A percentile compares a stretch with the other conserved stretches of the same genome.
Conservation (phyloP, 1,139 yeast genomes). For the Candida sojae region DNA sequence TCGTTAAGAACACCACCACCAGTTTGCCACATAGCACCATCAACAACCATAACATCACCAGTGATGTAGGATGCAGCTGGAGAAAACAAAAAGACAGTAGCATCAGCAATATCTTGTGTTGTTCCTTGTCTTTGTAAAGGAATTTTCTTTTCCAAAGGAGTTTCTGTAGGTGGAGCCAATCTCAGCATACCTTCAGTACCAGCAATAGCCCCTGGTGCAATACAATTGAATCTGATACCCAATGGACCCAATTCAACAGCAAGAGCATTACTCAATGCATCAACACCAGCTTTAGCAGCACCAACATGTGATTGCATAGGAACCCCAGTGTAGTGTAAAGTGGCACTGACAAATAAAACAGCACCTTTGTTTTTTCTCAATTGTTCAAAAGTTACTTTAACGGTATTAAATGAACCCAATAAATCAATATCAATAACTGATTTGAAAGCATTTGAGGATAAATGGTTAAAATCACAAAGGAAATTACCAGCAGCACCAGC, state of each 20-base stretch:
- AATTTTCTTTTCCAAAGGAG: slow-evolving; percentile 44
- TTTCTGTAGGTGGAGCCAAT: slow-evolving; percentile 40
- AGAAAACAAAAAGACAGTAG: slow-evolving; percentile 82
- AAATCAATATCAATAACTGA: slow-evolving; percentile 86
- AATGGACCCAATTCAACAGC: slow-evolving; percentile 92
- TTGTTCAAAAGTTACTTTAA: slow-evolving; percentile 75
- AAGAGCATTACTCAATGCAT: slow-evolving; percentile 79
- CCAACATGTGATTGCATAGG: slow-evolving; percentile 90
- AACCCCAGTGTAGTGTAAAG: slow-evolving; percentile 87
- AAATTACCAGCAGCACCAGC: slow-evolving; percentile 99
- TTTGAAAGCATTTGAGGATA: slow-evolving; percentile 86
- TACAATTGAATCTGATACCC: slow-evolving; percentile 79
- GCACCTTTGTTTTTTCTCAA: slow-evolving; percentile 70
- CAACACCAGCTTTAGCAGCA: slow-evolving; percentile 96
- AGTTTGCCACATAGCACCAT: slow-evolving; percentile 89
- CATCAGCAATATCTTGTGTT: slow-evolving; percentile 81
- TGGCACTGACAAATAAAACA: slow-evolving; percentile 84
- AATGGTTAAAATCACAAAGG: slow-evolving; percentile 72
- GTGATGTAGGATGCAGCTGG: slow-evolving; percentile 78
- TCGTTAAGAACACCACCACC: slow-evolving; percentile 42
- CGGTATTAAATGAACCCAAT: slow-evolving; percentile 85
- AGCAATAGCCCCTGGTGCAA: slow-evolving; percentile 88
- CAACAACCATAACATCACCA: slow-evolving; percentile 81
- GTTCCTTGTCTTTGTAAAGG: slow-evolving; percentile 81
- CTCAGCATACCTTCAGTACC: slow-evolving; percentile 84